phyloP scores from a whole-genome alignment of 108 stramenopile species.

The Epithemia pelagica region DNA sequence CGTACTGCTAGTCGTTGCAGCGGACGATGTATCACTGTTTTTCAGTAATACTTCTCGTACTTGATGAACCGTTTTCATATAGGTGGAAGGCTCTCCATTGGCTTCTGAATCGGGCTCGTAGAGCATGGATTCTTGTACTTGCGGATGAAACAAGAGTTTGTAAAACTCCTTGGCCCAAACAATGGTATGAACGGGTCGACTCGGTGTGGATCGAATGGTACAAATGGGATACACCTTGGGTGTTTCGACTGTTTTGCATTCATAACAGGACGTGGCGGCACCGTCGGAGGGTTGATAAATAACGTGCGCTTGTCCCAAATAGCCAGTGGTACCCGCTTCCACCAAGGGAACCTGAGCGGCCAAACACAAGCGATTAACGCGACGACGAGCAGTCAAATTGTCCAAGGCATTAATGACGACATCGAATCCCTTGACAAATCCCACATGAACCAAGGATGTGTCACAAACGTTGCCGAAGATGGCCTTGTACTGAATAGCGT shows the following conservation, averaged over 20 bases:
- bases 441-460: conserved; percentile 76
- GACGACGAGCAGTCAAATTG: conserved; percentile 93
- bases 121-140: conserved; percentile 83
- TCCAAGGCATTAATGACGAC: conserved; percentile 94
- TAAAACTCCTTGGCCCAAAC: conserved; percentile 99
- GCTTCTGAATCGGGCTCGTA: conserved; percentile 44
- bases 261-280: conserved; percentile 89
- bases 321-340: conserved; percentile 98
- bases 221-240: conserved; percentile 99
- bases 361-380: conserved; percentile 97
- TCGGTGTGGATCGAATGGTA: conserved; percentile 96
- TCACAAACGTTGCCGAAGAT: conserved; percentile 96
- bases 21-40: background rate
- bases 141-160: conserved; percentile 86
- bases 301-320: conserved; percentile 93
- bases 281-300: conserved; percentile 60
- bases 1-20: background rate
- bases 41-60: conserved; percentile 30
- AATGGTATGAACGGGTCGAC: conserved; percentile 98
- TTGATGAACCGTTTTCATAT: conserved; percentile 51
- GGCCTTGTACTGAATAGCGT: conserved; percentile 48
- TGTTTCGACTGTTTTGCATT: conserved; percentile 92
- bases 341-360: conserved; percentile 89
- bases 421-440: conserved; percentile 83
- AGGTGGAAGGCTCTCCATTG: conserved; percentile 52